Percentiles rank a stretch among this genome's conserved stretches.
Evolutionary conservation across 208 protist species (phyloP).

Genomic region (Wallacemonas rigidus): DNA sequence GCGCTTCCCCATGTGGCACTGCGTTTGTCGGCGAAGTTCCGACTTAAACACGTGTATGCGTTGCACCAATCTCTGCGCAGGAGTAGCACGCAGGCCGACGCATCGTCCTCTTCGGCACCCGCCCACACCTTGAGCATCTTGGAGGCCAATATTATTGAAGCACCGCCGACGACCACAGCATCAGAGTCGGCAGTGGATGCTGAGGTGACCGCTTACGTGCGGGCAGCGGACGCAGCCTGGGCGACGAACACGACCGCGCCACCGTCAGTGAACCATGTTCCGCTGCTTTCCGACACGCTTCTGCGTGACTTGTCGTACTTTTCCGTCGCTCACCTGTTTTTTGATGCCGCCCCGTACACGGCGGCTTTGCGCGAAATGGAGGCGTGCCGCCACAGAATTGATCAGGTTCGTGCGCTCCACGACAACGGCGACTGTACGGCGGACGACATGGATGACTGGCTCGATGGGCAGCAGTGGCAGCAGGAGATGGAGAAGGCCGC

Average conservation of each 20-base stretch:
- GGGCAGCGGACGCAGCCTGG: background rate
- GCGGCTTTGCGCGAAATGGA: slow-evolving; percentile 36
- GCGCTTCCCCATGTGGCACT: slow-evolving; percentile 58
- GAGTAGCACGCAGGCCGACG: too few relatives aligned
- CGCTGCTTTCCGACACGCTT: slow-evolving; percentile 26
- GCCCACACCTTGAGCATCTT: background rate
- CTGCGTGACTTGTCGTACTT: slow-evolving; percentile 47
- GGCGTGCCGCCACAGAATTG: slow-evolving; percentile 24
- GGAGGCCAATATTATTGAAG: background rate
- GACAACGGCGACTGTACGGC: background rate
- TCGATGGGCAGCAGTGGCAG: slow-evolving; percentile 33
- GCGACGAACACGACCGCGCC: background rate
- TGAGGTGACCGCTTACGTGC: background rate
- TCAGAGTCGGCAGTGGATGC: background rate
- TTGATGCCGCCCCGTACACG: slow-evolving; percentile 48
- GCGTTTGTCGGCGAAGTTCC: slow-evolving; percentile 36
- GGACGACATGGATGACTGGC: slow-evolving; percentile 27
- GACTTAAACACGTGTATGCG: slow-evolving; percentile 27
- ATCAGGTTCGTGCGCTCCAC: background rate
- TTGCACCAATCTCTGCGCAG: background rate
- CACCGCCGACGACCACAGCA: background rate
- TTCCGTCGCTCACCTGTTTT: slow-evolving; percentile 57
- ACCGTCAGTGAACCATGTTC: background rate
- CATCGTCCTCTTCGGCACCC: background rate
- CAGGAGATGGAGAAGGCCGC: slow-evolving; percentile 45